Evolutionary conservation across 2,329 filamentous ascomycete genomes (phyloP).

Genomic region (Alternaria triticina): DNA sequence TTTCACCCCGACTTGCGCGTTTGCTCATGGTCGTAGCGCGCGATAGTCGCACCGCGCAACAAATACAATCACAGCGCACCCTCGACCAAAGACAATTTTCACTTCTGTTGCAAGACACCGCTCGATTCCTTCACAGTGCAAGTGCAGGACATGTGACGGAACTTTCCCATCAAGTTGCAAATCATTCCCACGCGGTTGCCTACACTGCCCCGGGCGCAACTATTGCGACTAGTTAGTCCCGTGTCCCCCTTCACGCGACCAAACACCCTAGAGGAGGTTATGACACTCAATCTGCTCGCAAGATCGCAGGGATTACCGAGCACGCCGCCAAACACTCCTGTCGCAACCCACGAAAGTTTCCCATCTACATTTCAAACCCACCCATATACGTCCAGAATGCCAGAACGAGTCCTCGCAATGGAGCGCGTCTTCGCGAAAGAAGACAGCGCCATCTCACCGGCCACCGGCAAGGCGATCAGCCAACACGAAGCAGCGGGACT

Average conservation of each 20-base stretch:
- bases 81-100: not conserved
- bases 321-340: not conserved
- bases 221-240: not conserved
- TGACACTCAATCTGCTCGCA: not conserved
- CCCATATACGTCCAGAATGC: not conserved
- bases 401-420: not conserved
- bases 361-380: too few species aligned
- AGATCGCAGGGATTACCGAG: not conserved
- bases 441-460: not conserved
- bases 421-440: too few species aligned
- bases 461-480: constrained; percentile 4
- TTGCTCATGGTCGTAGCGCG: constrained; percentile 3
- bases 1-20: constrained; percentile 10
- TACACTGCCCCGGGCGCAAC: not conserved
- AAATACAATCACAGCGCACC: not conserved
- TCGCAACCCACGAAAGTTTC: not conserved
- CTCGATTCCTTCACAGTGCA: not conserved
- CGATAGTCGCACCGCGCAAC: not conserved
- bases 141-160: not conserved
- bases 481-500: constrained; percentile 22
- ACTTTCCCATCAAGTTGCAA: not conserved
- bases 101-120: not conserved
- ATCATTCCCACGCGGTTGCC: not conserved
- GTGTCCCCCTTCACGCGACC: not conserved
- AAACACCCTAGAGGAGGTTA: not conserved